Percentiles rank a stretch among this genome's conserved stretches.
These are phyloP conservation scores for Mucor circinelloides DNA, from an alignment of 371 early-diverging fungal species.

Conservation along the genomic window DNA sequence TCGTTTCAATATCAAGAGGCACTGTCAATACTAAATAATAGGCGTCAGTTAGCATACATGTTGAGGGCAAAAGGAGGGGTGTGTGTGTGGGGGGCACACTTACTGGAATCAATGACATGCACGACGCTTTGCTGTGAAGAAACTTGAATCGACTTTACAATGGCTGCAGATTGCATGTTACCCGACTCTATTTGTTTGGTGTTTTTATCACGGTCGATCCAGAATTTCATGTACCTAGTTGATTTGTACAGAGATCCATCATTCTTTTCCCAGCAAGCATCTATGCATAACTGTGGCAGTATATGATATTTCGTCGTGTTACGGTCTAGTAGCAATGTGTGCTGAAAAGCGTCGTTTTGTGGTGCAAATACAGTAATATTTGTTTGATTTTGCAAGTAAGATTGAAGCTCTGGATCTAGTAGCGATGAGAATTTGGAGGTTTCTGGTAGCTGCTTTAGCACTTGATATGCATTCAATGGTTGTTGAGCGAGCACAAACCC, in stretches of 20 bases:
- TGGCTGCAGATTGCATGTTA: conserved; percentile 5
- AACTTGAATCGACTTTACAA: background rate
- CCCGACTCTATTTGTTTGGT: conserved; percentile 10
- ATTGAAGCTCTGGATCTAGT: background rate
- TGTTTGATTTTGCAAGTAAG: background rate
- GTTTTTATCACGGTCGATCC: background rate
- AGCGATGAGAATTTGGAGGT: background rate
- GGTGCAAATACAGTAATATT: conserved; percentile 13
- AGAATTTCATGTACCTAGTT: background rate
- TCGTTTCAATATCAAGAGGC: conserved; percentile 11
- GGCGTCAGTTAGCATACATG: background rate
- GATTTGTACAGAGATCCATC: background rate
- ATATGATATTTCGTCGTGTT: conserved; percentile 3
- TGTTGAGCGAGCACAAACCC: background rate
- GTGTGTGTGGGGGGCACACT: background rate
- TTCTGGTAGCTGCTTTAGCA: background rate
- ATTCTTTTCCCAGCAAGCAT: background rate
- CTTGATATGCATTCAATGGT: background rate
- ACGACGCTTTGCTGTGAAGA: background rate
- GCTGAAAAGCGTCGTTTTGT: conserved; percentile 9
- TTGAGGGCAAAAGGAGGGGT: background rate
- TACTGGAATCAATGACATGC: conserved; percentile 13
- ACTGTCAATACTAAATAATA: background rate
- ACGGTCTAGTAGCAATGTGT: background rate
- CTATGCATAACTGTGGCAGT: background rate